phyloP scores from a whole-genome alignment of 2,329 filamentous ascomycete genomes.

The Alternaria sp. region DNA sequence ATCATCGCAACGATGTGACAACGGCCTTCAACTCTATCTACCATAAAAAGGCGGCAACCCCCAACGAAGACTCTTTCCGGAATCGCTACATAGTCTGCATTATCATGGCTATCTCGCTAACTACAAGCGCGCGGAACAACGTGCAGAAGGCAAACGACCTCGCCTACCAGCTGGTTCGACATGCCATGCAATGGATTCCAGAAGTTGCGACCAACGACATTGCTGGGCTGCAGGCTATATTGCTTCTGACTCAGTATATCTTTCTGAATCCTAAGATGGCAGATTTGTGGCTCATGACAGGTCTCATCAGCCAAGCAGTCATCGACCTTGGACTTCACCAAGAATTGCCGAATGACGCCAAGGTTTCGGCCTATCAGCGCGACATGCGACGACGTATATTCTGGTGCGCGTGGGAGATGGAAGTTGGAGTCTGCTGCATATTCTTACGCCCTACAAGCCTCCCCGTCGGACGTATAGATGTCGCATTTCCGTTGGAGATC shows the following conservation, averaged over 20 bases:
- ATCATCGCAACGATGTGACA: constrained; percentile 44
- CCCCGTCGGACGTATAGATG: constrained; percentile 41
- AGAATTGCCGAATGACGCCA: constrained; percentile 42
- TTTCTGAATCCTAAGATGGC: constrained; percentile 49
- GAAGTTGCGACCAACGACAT: constrained; percentile 49
- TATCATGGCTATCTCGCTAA: constrained; percentile 50
- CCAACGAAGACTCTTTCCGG: constrained; percentile 37
- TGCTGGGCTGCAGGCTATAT: constrained; percentile 44
- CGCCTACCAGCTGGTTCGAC: constrained; percentile 44
- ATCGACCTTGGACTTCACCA: constrained; percentile 49
- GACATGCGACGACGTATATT: constrained; percentile 50
- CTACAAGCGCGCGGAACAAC: constrained; percentile 45
- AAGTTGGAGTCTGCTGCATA: constrained; percentile 47
- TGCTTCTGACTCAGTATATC: constrained; percentile 48
- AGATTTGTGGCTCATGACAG: constrained; percentile 49
- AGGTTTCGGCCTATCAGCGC: constrained; percentile 40
- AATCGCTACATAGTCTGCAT: constrained; percentile 49
- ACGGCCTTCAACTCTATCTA: constrained; percentile 47
- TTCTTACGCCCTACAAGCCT: constrained; percentile 44
- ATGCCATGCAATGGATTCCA: constrained; percentile 49
- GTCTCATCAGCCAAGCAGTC: constrained; percentile 47
- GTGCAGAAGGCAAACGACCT: constrained; percentile 44
- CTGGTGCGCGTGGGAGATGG: constrained; percentile 51
- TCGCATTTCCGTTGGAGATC: constrained; percentile 44
- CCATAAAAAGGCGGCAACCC: constrained; percentile 31